phyloP scores from a whole-genome alignment of 345 rosid species.

The Populus deltoides region DNA sequence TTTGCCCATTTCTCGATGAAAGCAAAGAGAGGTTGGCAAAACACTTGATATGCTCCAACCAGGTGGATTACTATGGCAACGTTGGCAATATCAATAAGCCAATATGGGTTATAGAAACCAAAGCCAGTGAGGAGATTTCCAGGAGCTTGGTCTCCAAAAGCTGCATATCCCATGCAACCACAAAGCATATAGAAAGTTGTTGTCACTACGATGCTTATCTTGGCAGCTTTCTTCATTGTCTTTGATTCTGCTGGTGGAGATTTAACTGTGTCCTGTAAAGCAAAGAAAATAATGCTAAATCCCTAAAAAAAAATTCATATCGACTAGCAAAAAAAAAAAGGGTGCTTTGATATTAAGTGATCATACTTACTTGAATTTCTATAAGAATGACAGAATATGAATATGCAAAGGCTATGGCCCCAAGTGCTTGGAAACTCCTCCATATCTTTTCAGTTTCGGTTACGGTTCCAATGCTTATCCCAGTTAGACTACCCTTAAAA shows the following conservation, averaged over 20 bases:
- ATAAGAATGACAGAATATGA: slow-evolving; percentile 6
- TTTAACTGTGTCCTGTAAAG: slow-evolving; percentile 36
- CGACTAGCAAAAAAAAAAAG: neutral
- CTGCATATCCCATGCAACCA: slow-evolving; percentile 7
- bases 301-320: neutral
- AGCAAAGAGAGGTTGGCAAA: neutral
- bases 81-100: neutral
- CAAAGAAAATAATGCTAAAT: neutral
- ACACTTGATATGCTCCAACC: neutral
- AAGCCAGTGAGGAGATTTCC: slow-evolving; percentile 2
- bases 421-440: slow-evolving; percentile 1
- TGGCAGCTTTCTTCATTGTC: slow-evolving; percentile 44
- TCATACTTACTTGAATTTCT: slow-evolving; percentile 8
- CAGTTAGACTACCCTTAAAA: neutral
- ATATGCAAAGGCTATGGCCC: slow-evolving; percentile 8
- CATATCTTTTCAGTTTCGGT: slow-evolving; percentile 1
- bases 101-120: neutral
- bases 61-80: neutral
- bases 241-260: slow-evolving; percentile 46
- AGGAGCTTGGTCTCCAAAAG: neutral
- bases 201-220: slow-evolving; percentile 36
- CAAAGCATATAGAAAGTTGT: slow-evolving; percentile 41
- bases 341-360: neutral
- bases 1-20: neutral
- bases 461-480: neutral